Conservation (phyloP, 2,329 filamentous ascomycete species). For the Lasiodiplodia hormozganensis region DNA sequence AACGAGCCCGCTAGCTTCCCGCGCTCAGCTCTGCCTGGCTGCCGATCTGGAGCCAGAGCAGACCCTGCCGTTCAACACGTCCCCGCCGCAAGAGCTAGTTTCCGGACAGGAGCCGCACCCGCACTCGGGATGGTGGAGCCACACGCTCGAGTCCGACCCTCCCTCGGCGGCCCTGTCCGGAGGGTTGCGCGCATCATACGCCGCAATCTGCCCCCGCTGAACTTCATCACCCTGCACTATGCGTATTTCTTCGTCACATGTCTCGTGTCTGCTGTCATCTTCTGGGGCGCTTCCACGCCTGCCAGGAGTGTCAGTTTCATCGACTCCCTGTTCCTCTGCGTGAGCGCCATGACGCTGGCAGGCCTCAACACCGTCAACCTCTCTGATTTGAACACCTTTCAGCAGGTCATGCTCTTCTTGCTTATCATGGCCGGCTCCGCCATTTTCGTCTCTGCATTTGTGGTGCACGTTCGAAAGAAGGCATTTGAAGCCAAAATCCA, state of each 20-base stretch:
- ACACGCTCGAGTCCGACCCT: slow-evolving; percentile 30
- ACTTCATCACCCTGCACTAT: slow-evolving; percentile 72
- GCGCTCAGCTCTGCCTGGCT: slow-evolving; percentile 24
- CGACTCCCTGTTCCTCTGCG: slow-evolving; percentile 70
- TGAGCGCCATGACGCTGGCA: slow-evolving; percentile 71
- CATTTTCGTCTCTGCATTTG: slow-evolving; percentile 71
- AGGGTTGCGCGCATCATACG: slow-evolving; percentile 32
- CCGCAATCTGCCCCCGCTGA: slow-evolving; percentile 53
- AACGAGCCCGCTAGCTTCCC: neutral
- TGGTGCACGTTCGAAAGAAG: slow-evolving; percentile 65
- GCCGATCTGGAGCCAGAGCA: slow-evolving; percentile 27
- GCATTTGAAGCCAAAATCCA: slow-evolving; percentile 69
- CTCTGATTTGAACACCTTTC: slow-evolving; percentile 69
- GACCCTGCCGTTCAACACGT: slow-evolving; percentile 23
- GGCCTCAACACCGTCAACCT: slow-evolving; percentile 73
- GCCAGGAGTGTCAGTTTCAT: slow-evolving; percentile 62
- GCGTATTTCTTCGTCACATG: slow-evolving; percentile 67
- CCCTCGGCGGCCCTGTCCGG: slow-evolving; percentile 32
- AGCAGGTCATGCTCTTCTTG: slow-evolving; percentile 70
- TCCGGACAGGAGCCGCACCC: slow-evolving; percentile 27
- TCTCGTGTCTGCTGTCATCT: slow-evolving; percentile 64
- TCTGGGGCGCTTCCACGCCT: slow-evolving; percentile 65
- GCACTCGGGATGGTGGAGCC: slow-evolving; percentile 31
- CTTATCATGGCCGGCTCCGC: slow-evolving; percentile 71
- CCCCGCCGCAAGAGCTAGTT: slow-evolving; percentile 10